These are phyloP conservation scores for Starmera caribaea DNA, from an alignment of 805 yeast genomes.

Conservation along the genomic window DNA sequence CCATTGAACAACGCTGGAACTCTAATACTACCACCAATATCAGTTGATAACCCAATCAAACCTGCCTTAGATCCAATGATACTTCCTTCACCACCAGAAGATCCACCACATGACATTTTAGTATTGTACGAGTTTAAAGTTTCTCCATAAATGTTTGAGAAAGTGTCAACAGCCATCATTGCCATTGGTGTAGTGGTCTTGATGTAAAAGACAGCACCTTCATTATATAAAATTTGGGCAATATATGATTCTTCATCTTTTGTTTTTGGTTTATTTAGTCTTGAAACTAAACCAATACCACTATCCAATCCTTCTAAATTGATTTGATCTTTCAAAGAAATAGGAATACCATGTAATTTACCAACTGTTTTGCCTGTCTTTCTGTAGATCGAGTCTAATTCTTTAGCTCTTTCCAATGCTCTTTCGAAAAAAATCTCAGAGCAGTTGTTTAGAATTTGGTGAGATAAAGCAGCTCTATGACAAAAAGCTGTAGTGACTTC, in stretches of 20 bases:
- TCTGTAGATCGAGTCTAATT: conserved; percentile 39
- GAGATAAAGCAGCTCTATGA: conserved; percentile 49
- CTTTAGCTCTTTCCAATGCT: conserved; percentile 46
- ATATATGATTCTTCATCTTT: conserved; percentile 27
- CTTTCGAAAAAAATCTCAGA: conserved; percentile 40
- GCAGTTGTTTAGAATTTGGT: conserved; percentile 35
- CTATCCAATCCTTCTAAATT: conserved; percentile 37
- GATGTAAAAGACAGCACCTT: conserved; percentile 46
- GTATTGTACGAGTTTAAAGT: conserved; percentile 37
- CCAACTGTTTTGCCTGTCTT: conserved; percentile 44
- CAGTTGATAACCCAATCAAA: conserved; percentile 47
- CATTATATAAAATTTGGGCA: conserved; percentile 28
- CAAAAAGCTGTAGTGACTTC: conserved; percentile 46
- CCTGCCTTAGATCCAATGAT: conserved; percentile 34
- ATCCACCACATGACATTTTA: conserved; percentile 38
- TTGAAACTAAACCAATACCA: conserved; percentile 37
- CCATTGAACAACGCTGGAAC: conserved; percentile 36
- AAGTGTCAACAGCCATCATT: conserved; percentile 39
- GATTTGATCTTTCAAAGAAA: conserved; percentile 42
- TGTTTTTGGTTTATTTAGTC: conserved; percentile 25
- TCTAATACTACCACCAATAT: conserved; percentile 43
- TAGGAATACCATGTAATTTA: conserved; percentile 61
- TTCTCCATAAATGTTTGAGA: conserved; percentile 34
- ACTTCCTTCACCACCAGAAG: conserved; percentile 48
- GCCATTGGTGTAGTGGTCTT: conserved; percentile 48